Base-by-base conservation (phyloP, 768 basidiomycete genomes). In the Auriscalpium orientale region DNA sequence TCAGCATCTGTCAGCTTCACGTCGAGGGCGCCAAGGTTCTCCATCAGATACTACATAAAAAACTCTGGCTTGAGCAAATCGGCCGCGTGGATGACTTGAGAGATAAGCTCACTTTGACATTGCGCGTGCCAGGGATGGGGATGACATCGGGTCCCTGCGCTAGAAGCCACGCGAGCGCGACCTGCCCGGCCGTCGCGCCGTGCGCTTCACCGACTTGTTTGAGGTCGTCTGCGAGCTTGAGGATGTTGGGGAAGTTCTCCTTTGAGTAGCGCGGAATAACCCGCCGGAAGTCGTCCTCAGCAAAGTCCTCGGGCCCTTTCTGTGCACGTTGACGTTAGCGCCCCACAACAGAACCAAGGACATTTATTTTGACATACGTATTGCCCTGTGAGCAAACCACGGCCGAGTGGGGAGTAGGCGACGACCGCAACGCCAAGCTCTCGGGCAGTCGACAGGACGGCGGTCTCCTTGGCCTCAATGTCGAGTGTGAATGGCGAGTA, bases 331-430 rank as follows among this genome's bases (percentile, higher is more conserved):
- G 7, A 28, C 28, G 7, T 28, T 5, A 28, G 28, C 28, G 4
- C 7, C 28, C 28, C 28, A 28, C 28, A 28, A 28, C 28, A 28
- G 28, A 4, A 28, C 2, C 28, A 28, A 28, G 28, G 7, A 0
- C 28, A 28, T 28, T 28, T 4, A 28, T n/a, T n/a, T n/a, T n/a
- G n/a, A 28, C 4, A 28, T 2, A 74, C 75, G 51, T 71, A 74
- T 68, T 67, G 68, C n/a, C 80, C 80, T 0, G 77, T 79, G 48
- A 78, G 61, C 37, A 82, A 46, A 0, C 80, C 80, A n/a, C 79
- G 70, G 1, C 74, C 78, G 43, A 81, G 71, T 0, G 81, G 81
- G 4, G 74, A 72, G 61, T 74, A 77, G 13, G 75, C 74, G 51
- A 75, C 63, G 50, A 76, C 62, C 8, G 66, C 59, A 28, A 76